Base-by-base conservation (phyloP, 192 early-diverging fungal genomes). In the Dissophora globulifera region DNA sequence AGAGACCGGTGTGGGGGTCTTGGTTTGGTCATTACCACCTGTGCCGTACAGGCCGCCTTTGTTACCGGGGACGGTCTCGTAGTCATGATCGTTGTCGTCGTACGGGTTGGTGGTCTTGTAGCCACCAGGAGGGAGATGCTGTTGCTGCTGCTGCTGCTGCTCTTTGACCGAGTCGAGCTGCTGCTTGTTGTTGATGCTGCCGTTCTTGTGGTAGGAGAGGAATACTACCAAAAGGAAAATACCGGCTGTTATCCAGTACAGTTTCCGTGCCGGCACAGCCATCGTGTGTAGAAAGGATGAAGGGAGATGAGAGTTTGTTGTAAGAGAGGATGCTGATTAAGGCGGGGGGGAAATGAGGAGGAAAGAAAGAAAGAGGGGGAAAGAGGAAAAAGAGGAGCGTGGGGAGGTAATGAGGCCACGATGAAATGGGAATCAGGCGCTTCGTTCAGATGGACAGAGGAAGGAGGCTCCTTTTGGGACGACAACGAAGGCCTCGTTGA, bases 141-240 rank as follows among this genome's bases (percentile, higher is more conserved):
- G n/a, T n/a, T n/a, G n/a, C n/a, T n/a, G n/a, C n/a, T n/a, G 38
- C 32, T 22, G 42, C 20, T 43, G 17, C 22, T 22, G 17, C 15
- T 17, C 35, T 32, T 3, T 58, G 26, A 26, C 48, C 17, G 22
- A 50, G 5, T 43, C 19, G 32, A 16, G 38, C 9, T 32, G 11
- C 6, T 47, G 35, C 22, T 25, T 38, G 58, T 54, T 45, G 30
- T 46, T 20, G 10, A 9, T 3, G 12, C 17, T 26, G 26, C 30
- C 62, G 64, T 29, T 59, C 20, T 57, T 76, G 52, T 76, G 72
- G 52, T 67, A 76, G 3, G 72, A 76, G 2, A 67, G 42, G 46
- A 76, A 23, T 22, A 76, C 58, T 4, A 76, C 38, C 29, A 67
- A 25, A 11, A 76, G 31, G 40, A 76, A 76, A 32, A 62, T 33